Conservation (phyloP, 2,329 filamentous ascomycete genomes). For the Curvularia sp. region DNA sequence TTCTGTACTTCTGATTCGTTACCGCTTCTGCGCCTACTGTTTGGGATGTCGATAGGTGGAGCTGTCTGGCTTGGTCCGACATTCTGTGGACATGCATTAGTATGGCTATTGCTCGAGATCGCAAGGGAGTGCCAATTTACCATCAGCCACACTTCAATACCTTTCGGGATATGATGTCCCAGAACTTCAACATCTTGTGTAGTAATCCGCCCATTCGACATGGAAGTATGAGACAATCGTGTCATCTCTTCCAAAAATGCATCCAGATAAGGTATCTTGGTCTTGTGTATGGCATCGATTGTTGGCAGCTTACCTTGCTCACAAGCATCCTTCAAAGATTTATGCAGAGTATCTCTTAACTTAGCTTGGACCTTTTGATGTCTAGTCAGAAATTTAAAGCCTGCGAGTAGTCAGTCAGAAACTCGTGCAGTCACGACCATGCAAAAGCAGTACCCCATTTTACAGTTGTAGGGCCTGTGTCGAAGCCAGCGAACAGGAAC, state of each 20-base stretch:
- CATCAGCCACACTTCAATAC: background rate
- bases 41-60: background rate
- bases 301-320: background rate
- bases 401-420: background rate
- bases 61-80: background rate
- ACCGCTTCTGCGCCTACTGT: constrained; percentile 1
- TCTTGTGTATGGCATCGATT: background rate
- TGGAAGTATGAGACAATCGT: background rate
- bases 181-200: background rate
- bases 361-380: background rate
- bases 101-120: background rate
- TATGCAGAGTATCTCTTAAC: background rate
- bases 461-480: background rate
- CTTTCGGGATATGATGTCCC: background rate
- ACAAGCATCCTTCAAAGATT: background rate
- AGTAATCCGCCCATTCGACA: background rate
- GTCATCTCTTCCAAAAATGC: constrained; percentile 2
- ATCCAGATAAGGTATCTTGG: background rate
- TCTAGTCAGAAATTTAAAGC: background rate
- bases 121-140: background rate
- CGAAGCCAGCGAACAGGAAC: background rate
- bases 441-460: background rate
- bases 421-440: background rate
- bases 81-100: background rate
- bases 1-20: background rate